Evolutionary conservation across 768 basidiomycete genomes (phyloP).

Genomic region (Russula ochroleuca): DNA sequence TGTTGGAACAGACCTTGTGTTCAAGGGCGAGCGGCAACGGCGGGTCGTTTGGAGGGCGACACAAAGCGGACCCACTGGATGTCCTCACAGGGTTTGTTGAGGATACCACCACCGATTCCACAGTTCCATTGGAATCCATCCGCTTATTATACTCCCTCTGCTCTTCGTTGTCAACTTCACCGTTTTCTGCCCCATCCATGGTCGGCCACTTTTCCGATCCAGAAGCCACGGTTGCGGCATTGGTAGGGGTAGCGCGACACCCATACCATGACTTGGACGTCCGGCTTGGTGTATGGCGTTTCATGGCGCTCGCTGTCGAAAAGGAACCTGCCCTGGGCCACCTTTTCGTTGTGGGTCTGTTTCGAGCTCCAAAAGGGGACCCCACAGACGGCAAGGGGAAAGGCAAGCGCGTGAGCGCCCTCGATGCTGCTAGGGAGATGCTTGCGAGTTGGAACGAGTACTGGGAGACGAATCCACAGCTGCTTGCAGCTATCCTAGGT

Average conservation of each 20-base stretch:
- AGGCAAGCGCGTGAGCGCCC: conserved; percentile 48
- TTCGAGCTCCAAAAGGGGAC: conserved; percentile 49
- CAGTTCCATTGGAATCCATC: conserved; percentile 63
- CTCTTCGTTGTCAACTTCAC: conserved; percentile 54
- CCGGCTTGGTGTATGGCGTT: conserved; percentile 76
- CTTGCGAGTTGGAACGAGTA: conserved; percentile 66
- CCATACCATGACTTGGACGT: conserved; percentile 74
- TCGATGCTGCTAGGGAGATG: conserved; percentile 63
- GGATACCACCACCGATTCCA: conserved; percentile 54
- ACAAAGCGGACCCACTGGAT: conserved; percentile 68
- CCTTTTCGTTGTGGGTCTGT: conserved; percentile 72
- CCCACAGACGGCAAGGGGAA: conserved; percentile 32
- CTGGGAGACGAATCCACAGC: conserved; percentile 72
- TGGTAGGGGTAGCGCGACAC: conserved; percentile 71
- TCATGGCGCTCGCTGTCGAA: conserved; percentile 75
- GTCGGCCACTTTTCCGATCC: conserved; percentile 75
- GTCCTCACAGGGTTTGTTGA: conserved; percentile 65
- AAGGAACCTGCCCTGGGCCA: conserved; percentile 82
- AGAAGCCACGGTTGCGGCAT: conserved; percentile 58
- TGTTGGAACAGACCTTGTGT: conserved; percentile 76
- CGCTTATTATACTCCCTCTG: conserved; percentile 64
- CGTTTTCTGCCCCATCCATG: conserved; percentile 65
- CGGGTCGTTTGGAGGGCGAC: conserved; percentile 40
- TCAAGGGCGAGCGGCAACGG: conserved; percentile 53
- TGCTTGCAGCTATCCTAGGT: conserved; percentile 66